Conservation (phyloP, 2,329 filamentous ascomycete species). For the Endocalyx cinctus region DNA sequence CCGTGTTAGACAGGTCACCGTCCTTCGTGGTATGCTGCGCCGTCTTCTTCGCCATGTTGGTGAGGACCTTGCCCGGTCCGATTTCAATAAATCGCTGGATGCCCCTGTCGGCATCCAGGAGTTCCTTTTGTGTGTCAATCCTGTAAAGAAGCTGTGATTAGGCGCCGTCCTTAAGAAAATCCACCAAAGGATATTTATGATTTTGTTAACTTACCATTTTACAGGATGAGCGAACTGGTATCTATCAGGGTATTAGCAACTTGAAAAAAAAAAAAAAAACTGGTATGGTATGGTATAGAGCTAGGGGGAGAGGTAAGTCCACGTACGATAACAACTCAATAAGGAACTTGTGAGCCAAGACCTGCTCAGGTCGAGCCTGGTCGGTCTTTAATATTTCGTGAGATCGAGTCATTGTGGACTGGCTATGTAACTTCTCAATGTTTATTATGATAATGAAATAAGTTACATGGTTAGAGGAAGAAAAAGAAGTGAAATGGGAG, state of each 20-base stretch:
- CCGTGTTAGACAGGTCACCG: background rate
- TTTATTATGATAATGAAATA: too few relatives aligned
- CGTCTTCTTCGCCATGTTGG: slow-evolving; percentile 12
- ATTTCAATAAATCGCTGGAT: slow-evolving; percentile 11
- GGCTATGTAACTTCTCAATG: too few relatives aligned
- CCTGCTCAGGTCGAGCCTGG: too few relatives aligned
- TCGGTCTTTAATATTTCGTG: too few relatives aligned
- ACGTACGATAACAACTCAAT: too few relatives aligned
- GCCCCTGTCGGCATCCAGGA: slow-evolving; percentile 6
- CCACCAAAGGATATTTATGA: background rate
- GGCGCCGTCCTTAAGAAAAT: background rate
- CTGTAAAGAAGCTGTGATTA: too few relatives aligned
- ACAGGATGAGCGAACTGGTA: slow-evolving; percentile 14
- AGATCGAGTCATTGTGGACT: too few relatives aligned
- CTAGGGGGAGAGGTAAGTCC: slow-evolving; percentile 3
- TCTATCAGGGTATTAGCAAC: slow-evolving; percentile 2
- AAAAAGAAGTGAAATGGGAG: too few relatives aligned
- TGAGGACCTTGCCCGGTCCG: slow-evolving; percentile 10
- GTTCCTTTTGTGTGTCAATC: slow-evolving; percentile 11
- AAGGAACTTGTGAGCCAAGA: too few relatives aligned
- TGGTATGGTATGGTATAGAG: background rate
- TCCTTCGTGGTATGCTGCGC: too few relatives aligned
- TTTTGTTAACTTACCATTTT: slow-evolving; percentile 7
- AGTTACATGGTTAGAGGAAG: too few relatives aligned
- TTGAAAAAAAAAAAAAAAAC: background rate